Evolutionary conservation across 129 eudicot species (phyloP).

Genomic region (Ambrosia artemisiifolia): DNA sequence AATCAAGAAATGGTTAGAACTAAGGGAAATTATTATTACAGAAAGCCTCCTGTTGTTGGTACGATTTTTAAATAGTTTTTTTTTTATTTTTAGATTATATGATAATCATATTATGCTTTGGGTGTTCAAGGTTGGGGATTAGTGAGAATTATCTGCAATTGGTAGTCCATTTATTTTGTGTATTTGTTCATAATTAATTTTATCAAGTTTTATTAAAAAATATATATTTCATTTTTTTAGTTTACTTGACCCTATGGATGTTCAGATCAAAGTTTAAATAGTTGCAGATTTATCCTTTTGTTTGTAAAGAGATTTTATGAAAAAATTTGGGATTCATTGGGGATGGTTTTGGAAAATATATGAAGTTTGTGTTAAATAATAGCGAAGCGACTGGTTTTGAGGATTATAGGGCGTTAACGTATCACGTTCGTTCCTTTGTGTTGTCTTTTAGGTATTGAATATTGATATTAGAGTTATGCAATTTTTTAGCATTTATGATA

Average conservation of each 20-base stretch:
- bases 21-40: constrained; percentile 14
- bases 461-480: too few species aligned
- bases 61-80: constrained; percentile 8
- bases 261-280: background rate
- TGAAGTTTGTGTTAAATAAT: background rate
- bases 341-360: background rate
- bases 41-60: constrained; percentile 22
- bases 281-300: background rate
- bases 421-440: background rate
- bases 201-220: background rate
- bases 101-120: too few species aligned
- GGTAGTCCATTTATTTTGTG: background rate
- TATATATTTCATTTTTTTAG: background rate
- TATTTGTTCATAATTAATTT: background rate
- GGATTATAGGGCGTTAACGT: too few species aligned
- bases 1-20: constrained; percentile 21
- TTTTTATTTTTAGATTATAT: background rate
- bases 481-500: too few species aligned
- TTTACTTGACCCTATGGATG: background rate
- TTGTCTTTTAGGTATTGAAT: background rate
- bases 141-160: background rate
- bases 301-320: background rate
- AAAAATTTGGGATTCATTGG: background rate
- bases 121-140: constrained; percentile 9
- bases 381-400: background rate